These are phyloP conservation scores for Phytopythium litorale DNA, from an alignment of 352 stramenopile species.

Conservation along the genomic window DNA sequence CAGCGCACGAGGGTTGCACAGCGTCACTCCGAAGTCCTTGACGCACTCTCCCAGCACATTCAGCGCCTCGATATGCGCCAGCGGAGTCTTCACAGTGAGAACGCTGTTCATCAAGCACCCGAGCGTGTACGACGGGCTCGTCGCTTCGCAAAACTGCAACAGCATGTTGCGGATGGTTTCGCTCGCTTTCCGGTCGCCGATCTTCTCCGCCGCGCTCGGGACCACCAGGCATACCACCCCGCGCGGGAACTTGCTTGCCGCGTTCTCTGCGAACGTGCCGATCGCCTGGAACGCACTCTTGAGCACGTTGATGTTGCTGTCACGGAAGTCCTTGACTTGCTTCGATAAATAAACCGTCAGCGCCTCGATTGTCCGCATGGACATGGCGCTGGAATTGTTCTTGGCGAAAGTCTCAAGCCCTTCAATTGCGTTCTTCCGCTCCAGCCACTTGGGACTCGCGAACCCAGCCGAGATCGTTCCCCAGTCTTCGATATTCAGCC, in stretches of 20 bases:
- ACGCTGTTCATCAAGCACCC: slow-evolving; percentile 76
- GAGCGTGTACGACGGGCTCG: slow-evolving; percentile 69
- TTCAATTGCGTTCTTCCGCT: slow-evolving; percentile 78
- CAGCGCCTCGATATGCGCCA: slow-evolving; percentile 71
- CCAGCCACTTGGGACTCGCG: slow-evolving; percentile 75
- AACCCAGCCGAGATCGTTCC: slow-evolving; percentile 50
- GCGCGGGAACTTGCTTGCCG: slow-evolving; percentile 58
- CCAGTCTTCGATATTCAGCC: slow-evolving; percentile 66
- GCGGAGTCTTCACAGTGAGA: slow-evolving; percentile 70
- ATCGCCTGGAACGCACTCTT: slow-evolving; percentile 83
- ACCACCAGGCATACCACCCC: slow-evolving; percentile 70
- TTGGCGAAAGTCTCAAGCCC: slow-evolving; percentile 54
- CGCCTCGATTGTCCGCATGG: slow-evolving; percentile 60
- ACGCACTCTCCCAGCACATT: slow-evolving; percentile 64
- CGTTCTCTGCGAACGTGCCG: slow-evolving; percentile 59
- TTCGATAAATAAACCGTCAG: slow-evolving; percentile 69
- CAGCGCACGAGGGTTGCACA: slow-evolving; percentile 66
- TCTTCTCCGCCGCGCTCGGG: slow-evolving; percentile 74
- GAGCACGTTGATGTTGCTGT: slow-evolving; percentile 88
- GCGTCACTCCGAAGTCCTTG: slow-evolving; percentile 66
- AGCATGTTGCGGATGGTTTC: slow-evolving; percentile 73
- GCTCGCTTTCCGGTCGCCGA: slow-evolving; percentile 74
- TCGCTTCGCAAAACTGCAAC: slow-evolving; percentile 69
- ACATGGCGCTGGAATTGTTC: slow-evolving; percentile 49
- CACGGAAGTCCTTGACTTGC: slow-evolving; percentile 85